Evolutionary conservation across 2,329 filamentous ascomycete species (phyloP).

Genomic region (Fusarium burgessii): DNA sequence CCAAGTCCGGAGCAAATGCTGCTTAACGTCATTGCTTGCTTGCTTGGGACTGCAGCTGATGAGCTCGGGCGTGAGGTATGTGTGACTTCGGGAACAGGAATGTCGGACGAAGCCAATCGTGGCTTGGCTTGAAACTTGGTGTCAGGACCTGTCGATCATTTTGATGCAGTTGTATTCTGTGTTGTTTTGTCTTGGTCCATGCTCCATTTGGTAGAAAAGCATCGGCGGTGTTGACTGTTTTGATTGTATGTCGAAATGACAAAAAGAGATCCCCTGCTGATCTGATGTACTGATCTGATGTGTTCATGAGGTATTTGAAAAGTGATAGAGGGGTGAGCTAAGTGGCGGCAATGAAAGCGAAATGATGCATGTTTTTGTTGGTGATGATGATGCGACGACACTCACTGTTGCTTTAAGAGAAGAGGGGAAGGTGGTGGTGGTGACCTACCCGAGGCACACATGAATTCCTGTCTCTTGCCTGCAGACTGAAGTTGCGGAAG

Average conservation of each 20-base stretch:
- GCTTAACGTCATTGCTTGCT: neutral
- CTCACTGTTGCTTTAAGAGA: neutral
- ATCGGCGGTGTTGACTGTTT: neutral
- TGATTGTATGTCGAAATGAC: neutral
- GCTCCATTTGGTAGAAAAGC: slow-evolving; percentile 5
- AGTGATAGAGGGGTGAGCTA: slow-evolving; percentile 17
- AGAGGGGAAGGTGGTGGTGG: slow-evolving; percentile 10
- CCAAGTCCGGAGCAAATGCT: slow-evolving; percentile 23
- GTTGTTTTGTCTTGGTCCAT: neutral
- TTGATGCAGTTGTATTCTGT: slow-evolving; percentile 1
- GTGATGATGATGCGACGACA: slow-evolving; percentile 30
- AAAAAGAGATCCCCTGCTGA: slow-evolving; percentile 3
- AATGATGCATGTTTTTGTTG: slow-evolving; percentile 15
- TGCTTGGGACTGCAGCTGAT: slow-evolving; percentile 15
- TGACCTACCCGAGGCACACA: neutral
- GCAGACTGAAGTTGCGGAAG: neutral
- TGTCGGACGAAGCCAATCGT: slow-evolving; percentile 23
- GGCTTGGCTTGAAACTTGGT: slow-evolving; percentile 10
- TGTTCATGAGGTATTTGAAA: neutral
- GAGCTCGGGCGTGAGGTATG: slow-evolving; percentile 20
- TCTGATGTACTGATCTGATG: slow-evolving; percentile 22
- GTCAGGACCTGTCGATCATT: slow-evolving; percentile 20
- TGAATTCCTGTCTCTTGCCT: neutral
- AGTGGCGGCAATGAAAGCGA: slow-evolving; percentile 19
- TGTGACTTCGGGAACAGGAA: slow-evolving; percentile 37